Evolutionary conservation across 1,284 basidiomycete species (phyloP).

Genomic region (Cystobasidiaceae sp.): DNA sequence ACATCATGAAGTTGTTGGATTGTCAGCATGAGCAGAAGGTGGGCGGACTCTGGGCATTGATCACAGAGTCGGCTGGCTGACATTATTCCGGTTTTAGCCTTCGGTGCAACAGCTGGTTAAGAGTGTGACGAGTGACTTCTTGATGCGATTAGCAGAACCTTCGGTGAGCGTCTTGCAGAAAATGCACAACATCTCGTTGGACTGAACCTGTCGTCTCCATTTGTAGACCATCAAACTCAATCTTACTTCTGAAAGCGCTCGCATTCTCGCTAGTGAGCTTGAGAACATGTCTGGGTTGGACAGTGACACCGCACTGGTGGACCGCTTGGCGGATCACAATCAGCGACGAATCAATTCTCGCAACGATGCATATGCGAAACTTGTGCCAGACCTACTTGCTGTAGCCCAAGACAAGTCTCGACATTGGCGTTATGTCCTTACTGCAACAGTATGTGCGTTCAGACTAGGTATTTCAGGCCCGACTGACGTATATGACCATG

Average conservation of each 20-base stretch:
- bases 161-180: slow-evolving; percentile 32
- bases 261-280: background rate
- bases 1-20: slow-evolving; percentile 66
- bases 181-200: background rate
- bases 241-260: background rate
- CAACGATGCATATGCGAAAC: slow-evolving; percentile 47
- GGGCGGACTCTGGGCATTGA: background rate
- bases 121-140: slow-evolving; percentile 62
- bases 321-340: slow-evolving; percentile 9
- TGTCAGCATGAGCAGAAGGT: slow-evolving; percentile 92
- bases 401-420: slow-evolving; percentile 63
- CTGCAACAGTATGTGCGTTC: slow-evolving; percentile 51
- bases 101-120: slow-evolving; percentile 83
- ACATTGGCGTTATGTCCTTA: slow-evolving; percentile 89
- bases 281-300: background rate
- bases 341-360: slow-evolving; percentile 13
- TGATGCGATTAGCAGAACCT: slow-evolving; percentile 46
- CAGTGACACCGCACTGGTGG: background rate
- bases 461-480: too few species aligned
- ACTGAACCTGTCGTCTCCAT: slow-evolving; percentile 22
- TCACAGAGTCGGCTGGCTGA: slow-evolving; percentile 17
- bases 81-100: slow-evolving; percentile 53
- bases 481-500: background rate
- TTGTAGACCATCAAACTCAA: slow-evolving; percentile 20
- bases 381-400: slow-evolving; percentile 59